Conservation (phyloP, 805 yeast genomes). For the Saccharomycopsis sp. region DNA sequence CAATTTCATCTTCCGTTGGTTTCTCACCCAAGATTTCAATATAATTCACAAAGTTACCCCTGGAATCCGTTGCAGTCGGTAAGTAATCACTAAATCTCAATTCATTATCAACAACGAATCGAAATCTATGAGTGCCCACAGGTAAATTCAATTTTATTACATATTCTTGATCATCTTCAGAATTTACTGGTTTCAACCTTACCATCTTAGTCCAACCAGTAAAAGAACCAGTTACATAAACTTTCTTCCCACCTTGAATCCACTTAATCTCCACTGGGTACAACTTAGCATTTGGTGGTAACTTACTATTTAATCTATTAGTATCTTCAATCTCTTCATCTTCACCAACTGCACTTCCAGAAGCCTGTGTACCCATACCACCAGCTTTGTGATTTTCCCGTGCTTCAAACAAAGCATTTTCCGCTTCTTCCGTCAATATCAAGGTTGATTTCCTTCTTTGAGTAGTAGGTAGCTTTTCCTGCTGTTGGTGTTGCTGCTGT, state of each 20-base stretch:
- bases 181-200: slow-evolving; percentile 54
- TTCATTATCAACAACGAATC: slow-evolving; percentile 92
- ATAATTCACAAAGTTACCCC: slow-evolving; percentile 93
- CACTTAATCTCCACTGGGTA: slow-evolving; percentile 68
- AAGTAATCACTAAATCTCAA: slow-evolving; percentile 78
- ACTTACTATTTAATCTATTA: background rate
- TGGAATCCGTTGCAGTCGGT: slow-evolving; percentile 96
- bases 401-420: slow-evolving; percentile 43
- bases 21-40: slow-evolving; percentile 51
- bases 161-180: slow-evolving; percentile 44
- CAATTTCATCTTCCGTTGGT: slow-evolving; percentile 26
- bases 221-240: slow-evolving; percentile 94
- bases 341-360: too few relatives aligned
- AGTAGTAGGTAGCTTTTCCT: slow-evolving; percentile 11
- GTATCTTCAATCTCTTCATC: slow-evolving; percentile 19
- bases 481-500: background rate
- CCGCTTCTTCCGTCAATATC: slow-evolving; percentile 63
- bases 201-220: slow-evolving; percentile 99
- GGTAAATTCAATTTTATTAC: slow-evolving; percentile 72
- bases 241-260: slow-evolving; percentile 95
- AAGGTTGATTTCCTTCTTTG: slow-evolving; percentile 62
- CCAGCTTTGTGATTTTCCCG: slow-evolving; percentile 26
- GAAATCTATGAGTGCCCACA: slow-evolving; percentile 85
- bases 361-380: too few relatives aligned
- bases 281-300: slow-evolving; percentile 9